Evolutionary conservation across 805 yeast species (phyloP), one percentile per base, ranked within the genome.

Genomic region (Wickerhamomyces rabaulensis): DNA sequence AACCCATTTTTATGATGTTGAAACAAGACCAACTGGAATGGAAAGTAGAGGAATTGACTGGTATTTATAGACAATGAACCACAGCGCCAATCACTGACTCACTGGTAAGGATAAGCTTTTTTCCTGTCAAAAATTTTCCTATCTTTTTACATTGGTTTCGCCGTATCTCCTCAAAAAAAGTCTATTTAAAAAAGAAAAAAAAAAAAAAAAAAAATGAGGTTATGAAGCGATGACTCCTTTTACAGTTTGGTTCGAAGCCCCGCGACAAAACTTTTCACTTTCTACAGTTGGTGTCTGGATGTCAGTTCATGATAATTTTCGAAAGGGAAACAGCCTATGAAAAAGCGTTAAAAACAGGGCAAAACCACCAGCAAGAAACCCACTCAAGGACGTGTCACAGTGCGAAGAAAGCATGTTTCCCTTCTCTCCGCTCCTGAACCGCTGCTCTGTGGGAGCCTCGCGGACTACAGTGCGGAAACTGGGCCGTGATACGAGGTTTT

Each of bases 1-100:
- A 57, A 6, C 54, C 61, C 61, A 57, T 56, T 25, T 31, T 13
- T 39, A 23, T 38, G 23, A n/a, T n/a, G n/a, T n/a, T n/a, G n/a
- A n/a, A n/a, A n/a, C n/a, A n/a, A n/a, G n/a, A n/a, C n/a, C n/a
- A n/a, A n/a, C 12, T 29, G 16, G 16, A 16, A 22, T 20, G 16
- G 40, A 21, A 38, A 38, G 9, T 29, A 29, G 15, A 15, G 35
- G 35, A 29, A 6, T 29, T 29, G 16, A 15, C 16, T 15, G 9
- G 6, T 15, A n/a, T n/a, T n/a, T n/a, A n/a, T n/a, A n/a, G n/a
- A n/a, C n/a, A n/a, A n/a, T n/a, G n/a, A n/a, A n/a, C 35, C 16
- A n/a, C 16, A 16, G n/a, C 10, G 5, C 13, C 16, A 9, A 35
- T n/a, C n/a, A n/a, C n/a, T n/a, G n/a, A n/a, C n/a, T n/a, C n/a